Evolutionary conservation across 192 early-diverging fungal species (phyloP), one percentile per base, ranked within the genome.

Genomic region (Gaertneriomyces semiglobifer): DNA sequence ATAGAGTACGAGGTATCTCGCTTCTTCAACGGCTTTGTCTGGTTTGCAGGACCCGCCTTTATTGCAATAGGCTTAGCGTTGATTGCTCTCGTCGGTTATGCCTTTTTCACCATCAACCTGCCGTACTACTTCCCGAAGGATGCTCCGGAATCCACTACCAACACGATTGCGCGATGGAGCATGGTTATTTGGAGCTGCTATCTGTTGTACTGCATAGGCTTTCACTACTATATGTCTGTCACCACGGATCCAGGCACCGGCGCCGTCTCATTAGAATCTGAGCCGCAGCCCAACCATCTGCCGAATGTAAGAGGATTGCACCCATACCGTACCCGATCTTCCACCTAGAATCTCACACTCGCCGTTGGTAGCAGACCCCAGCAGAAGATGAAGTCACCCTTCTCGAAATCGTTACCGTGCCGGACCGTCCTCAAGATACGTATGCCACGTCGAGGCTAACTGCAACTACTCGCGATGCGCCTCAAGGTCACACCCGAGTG

Each of bases 201-300:
- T 39, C 51, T 80, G 52, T 47, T 80, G 5, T 39, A 58, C n/a
- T 56, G 67, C 52, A 72, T 77, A 18, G 46, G 52, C 2, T 74
- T 77, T 53, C 77, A 80, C 56, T 80, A 77, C 54, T 63, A 46
- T 44, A 55, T 74, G 62, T 68, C 66, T n/a, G 70, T 73, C 11
- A 39, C 53, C n/a, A 55, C 61, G 8, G 68, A 71, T n/a, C 74
- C 78, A 19, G 78, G 25, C 25, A 33, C 25, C 25, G 25, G 25
- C 25, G 0, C 25, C 25, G 25, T 33, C 25, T 33, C 25, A 33
- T 33, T 2, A 33, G 25, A 33, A 33, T 33, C 25, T 33, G 25
- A 33, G 2, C 25, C 25, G 25, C 25, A 33, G 2, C 25, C 25
- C 25, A 33, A 33, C 25, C 25, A 33, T 33, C 25, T 33, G 2